Percentiles rank a stretch among this genome's conserved stretches.
phyloP scores from a whole-genome alignment of 73 alveolate genomes.

The Stentor coeruleus region DNA sequence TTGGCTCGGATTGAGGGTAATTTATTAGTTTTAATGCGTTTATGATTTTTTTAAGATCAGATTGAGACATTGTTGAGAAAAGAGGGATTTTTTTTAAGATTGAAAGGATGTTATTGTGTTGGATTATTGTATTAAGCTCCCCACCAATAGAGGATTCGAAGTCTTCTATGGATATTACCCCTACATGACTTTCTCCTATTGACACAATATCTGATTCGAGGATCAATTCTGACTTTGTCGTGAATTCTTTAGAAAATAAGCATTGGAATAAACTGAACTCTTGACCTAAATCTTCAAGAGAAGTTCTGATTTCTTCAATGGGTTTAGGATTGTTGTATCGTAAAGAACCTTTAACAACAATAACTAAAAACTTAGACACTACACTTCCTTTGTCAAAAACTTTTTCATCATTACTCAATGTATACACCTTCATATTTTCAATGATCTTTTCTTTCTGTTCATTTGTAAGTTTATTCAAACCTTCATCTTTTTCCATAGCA shows the following conservation, averaged over 20 bases:
- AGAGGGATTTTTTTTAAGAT: constrained; percentile 14
- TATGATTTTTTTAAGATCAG: not conserved
- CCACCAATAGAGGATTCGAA: not conserved
- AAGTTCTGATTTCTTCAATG: too few relatives aligned
- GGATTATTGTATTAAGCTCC: not conserved
- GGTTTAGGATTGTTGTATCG: too few relatives aligned
- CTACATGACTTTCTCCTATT: not conserved
- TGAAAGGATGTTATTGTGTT: not conserved
- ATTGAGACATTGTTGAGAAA: not conserved
- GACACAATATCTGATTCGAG: not conserved
- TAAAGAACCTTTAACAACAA: not conserved
- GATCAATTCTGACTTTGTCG: not conserved
- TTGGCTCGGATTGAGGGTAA: not conserved
- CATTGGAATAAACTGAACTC: not conserved
- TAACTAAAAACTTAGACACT: not conserved
- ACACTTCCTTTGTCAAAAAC: not conserved
- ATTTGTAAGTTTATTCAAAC: not conserved
- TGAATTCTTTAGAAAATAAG: not conserved
- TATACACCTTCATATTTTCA: not conserved
- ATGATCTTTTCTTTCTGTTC: not conserved
- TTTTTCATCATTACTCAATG: not conserved
- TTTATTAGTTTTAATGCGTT: not conserved
- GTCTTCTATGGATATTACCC: not conserved
- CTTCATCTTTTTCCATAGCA: constrained; percentile 10
- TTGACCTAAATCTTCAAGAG: not conserved